These are phyloP conservation scores for Acer negundo DNA, from an alignment of 345 rosid species.

Conservation along the genomic window DNA sequence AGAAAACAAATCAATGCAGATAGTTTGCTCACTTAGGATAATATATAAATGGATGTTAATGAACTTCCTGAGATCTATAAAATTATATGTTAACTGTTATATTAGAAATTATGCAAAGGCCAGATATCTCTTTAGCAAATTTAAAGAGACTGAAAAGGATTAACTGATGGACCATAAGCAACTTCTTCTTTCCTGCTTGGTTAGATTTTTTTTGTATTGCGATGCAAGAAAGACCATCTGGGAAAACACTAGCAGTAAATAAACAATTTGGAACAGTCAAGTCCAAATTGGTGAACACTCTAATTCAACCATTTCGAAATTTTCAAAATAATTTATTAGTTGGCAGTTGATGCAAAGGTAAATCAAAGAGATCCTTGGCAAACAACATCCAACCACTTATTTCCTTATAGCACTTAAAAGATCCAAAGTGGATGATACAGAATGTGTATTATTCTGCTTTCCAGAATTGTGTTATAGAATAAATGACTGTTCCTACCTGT, in stretches of 20 bases:
- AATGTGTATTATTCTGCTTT: neutral
- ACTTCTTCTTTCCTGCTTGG: neutral
- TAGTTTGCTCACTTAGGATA: neutral
- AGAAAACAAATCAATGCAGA: neutral
- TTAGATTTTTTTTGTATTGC: neutral
- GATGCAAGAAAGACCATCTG: neutral
- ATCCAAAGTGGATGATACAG: no score
- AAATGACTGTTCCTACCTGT: neutral
- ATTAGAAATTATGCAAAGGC: neutral
- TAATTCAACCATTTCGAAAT: no score
- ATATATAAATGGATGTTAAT: neutral
- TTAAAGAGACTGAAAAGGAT: neutral
- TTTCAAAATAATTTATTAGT: no score
- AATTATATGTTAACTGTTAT: neutral
- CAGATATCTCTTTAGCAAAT: neutral
- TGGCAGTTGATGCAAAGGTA: no score
- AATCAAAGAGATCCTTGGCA: no score
- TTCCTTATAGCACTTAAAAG: no score
- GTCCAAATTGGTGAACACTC: no score
- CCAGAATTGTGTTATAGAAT: neutral
- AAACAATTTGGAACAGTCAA: neutral
- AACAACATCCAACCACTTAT: no score
- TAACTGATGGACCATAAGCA: slow-evolving; percentile 7
- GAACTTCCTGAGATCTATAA: neutral
- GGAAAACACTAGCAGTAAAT: neutral